Conservation (phyloP, 306 rosid species). For the Oemleria cerasiformis region DNA sequence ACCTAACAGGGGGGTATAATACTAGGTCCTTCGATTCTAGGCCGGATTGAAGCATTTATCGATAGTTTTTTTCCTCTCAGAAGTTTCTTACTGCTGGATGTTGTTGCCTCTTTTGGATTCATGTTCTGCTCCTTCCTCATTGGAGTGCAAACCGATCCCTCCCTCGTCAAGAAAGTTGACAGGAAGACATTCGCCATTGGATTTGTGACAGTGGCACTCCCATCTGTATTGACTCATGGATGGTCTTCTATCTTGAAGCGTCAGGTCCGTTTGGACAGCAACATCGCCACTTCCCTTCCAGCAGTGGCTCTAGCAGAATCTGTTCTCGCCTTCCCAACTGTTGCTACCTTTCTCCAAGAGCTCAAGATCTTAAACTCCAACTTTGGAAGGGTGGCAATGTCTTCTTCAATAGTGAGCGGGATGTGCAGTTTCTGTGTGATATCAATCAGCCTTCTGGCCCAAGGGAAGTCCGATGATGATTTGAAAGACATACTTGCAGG, state of each 20-base stretch:
- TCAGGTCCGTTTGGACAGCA: neutral
- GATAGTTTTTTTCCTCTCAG: slow-evolving; percentile 22
- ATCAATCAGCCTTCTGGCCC: neutral
- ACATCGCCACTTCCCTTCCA: neutral
- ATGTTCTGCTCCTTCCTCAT: slow-evolving; percentile 36
- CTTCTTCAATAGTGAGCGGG: slow-evolving; percentile 26
- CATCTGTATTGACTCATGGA: slow-evolving; percentile 3
- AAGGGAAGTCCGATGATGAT: neutral
- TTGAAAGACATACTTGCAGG: neutral
- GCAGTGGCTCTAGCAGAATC: slow-evolving; percentile 9
- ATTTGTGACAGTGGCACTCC: slow-evolving; percentile 1
- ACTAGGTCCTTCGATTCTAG: slow-evolving; percentile 35
- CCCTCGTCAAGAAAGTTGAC: slow-evolving; percentile 17
- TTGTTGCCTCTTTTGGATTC: slow-evolving; percentile 24
- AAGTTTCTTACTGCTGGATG: slow-evolving; percentile 32
- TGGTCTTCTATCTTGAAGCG: neutral
- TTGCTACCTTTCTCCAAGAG: slow-evolving; percentile 28
- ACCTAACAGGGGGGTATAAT: slow-evolving; percentile 35
- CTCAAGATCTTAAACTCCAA: slow-evolving; percentile 37
- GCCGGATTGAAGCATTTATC: slow-evolving; percentile 11
- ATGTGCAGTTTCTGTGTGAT: neutral
- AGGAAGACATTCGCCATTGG: slow-evolving; percentile 25
- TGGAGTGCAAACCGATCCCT: slow-evolving; percentile 33
- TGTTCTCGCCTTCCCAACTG: slow-evolving; percentile 19
- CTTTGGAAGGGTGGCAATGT: slow-evolving; percentile 27